Evolutionary conservation across 768 basidiomycete species (phyloP).

Genomic region (Trametes punicea): DNA sequence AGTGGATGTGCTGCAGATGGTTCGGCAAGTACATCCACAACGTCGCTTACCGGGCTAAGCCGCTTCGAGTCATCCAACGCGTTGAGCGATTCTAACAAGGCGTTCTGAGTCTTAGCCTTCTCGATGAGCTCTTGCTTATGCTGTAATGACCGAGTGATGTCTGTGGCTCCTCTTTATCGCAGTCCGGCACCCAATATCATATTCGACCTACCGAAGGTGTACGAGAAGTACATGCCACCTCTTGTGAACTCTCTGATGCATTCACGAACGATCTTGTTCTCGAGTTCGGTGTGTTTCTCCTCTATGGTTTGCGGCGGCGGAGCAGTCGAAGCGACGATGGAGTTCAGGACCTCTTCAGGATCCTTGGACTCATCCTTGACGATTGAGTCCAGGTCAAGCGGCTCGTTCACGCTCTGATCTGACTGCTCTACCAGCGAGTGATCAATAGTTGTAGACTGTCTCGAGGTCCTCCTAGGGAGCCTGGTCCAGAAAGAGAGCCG

Average conservation of each 20-base stretch:
- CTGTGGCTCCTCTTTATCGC: slow-evolving; percentile 34
- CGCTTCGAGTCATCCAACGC: slow-evolving; percentile 35
- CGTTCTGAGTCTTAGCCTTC: slow-evolving; percentile 55
- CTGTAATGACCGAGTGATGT: slow-evolving; percentile 80
- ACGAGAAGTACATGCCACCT: slow-evolving; percentile 89
- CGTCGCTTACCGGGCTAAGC: slow-evolving; percentile 32
- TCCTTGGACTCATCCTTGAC: slow-evolving; percentile 24
- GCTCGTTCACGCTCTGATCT: slow-evolving; percentile 16
- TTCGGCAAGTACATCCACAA: slow-evolving; percentile 58
- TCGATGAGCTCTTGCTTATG: slow-evolving; percentile 68
- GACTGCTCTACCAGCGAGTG: slow-evolving; percentile 19
- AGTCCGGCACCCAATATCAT: background rate
- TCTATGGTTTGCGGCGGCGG: slow-evolving; percentile 59
- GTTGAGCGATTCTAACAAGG: slow-evolving; percentile 58
- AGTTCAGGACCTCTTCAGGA: slow-evolving; percentile 51
- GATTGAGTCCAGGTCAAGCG: slow-evolving; percentile 29
- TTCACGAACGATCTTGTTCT: slow-evolving; percentile 79
- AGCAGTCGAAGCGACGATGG: slow-evolving; percentile 57
- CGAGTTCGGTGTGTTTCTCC: slow-evolving; percentile 72
- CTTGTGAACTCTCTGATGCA: slow-evolving; percentile 72
- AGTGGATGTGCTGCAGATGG: slow-evolving; percentile 77
- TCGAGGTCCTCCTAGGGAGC: slow-evolving; percentile 26
- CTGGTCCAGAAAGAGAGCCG: slow-evolving; percentile 76
- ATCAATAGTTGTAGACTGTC: slow-evolving; percentile 9
- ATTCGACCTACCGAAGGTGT: slow-evolving; percentile 65